Evolutionary conservation across 2,329 filamentous ascomycete genomes (phyloP).

Genomic region (Drechslerella coelobrocha): DNA sequence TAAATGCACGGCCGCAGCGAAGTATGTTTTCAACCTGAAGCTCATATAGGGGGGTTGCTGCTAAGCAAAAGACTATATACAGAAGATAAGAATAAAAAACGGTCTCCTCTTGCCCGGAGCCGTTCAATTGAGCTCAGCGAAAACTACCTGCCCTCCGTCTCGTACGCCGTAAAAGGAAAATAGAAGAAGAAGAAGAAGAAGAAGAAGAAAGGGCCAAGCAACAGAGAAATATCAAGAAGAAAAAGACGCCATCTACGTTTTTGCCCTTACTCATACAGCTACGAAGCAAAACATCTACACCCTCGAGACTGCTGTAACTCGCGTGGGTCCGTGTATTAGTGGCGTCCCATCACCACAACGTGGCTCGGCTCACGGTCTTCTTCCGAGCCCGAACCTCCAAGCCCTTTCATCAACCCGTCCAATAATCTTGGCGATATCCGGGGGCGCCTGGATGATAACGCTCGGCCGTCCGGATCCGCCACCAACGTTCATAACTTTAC

Average conservation of each 20-base stretch:
- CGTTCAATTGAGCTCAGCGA: no score
- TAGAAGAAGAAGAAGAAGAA: not conserved
- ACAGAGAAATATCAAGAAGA: not conserved
- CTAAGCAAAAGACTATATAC: conserved; percentile 16
- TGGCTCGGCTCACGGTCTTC: conserved; percentile 25
- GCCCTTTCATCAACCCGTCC: conserved; percentile 79
- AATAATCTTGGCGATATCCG: conserved; percentile 78
- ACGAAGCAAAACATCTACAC: conserved; percentile 17
- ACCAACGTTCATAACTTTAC: conserved; percentile 76
- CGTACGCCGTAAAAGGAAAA: conserved; percentile 44
- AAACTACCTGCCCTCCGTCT: conserved; percentile 26
- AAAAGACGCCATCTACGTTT: conserved; percentile 1
- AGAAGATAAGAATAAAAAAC: conserved; percentile 16
- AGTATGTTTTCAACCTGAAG: no score
- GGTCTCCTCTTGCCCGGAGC: conserved; percentile 22
- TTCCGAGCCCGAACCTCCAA: conserved; percentile 39
- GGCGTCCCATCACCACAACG: not conserved
- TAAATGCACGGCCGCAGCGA: no score
- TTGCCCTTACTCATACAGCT: conserved; percentile 25
- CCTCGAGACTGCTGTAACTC: not conserved
- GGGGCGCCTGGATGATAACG: conserved; percentile 86
- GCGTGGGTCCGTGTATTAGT: conserved; percentile 4
- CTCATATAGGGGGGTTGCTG: conserved; percentile 6
- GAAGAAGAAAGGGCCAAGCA: not conserved
- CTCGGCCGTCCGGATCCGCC: conserved; percentile 85